Percentiles rank a stretch among this genome's conserved stretches.
phyloP scores from a whole-genome alignment of 2,329 filamentous ascomycete species.

The Chaetomium globosum region DNA sequence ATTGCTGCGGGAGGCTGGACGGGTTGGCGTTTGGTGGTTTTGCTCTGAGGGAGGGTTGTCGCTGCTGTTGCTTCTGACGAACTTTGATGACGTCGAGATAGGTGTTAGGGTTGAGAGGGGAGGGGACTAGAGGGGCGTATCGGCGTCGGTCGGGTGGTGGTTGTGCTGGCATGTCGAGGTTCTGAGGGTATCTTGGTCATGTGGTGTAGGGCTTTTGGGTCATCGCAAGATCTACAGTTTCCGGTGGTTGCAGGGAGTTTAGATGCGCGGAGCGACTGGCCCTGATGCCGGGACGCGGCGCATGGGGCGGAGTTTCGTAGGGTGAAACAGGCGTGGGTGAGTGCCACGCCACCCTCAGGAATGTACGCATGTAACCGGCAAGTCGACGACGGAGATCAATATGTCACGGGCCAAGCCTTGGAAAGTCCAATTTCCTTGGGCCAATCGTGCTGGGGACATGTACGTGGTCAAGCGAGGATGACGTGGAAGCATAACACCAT shows the following conservation, averaged over 20 bases:
- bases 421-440: neutral
- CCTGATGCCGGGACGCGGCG: neutral
- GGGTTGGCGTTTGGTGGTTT: neutral
- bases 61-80: conserved; percentile 1
- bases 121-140: conserved; percentile 39
- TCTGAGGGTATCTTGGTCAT: neutral
- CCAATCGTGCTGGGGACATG: neutral
- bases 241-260: neutral
- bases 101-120: conserved; percentile 39
- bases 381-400: neutral
- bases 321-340: conserved; percentile 20
- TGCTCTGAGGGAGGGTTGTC: neutral
- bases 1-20: conserved; percentile 21
- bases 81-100: conserved; percentile 23
- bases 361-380: conserved; percentile 5
- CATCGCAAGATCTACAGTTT: neutral
- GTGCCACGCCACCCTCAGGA: conserved; percentile 16
- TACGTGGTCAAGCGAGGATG: neutral
- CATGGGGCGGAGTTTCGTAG: neutral
- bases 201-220: neutral
- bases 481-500: neutral
- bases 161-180: neutral
- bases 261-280: neutral
- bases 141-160: conserved; percentile 9
- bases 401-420: neutral